Percentiles rank a stretch among this genome's conserved stretches.
phyloP scores from a whole-genome alignment of 768 basidiomycete genomes.

The Chalciporus chontae region DNA sequence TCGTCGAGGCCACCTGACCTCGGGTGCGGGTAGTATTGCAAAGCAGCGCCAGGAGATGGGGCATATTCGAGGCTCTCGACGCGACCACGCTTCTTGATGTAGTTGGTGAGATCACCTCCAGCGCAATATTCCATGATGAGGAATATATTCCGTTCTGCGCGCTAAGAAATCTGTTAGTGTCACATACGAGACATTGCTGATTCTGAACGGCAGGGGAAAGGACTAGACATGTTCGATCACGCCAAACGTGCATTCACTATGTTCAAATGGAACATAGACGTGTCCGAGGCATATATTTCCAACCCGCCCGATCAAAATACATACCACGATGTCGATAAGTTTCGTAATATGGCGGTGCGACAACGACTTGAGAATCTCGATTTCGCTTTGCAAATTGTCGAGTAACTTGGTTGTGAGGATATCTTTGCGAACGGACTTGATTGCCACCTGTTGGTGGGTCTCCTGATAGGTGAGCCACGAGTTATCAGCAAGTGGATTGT shows the following conservation, averaged over 20 bases:
- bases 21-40: conserved; percentile 89
- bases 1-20: conserved; percentile 87
- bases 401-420: conserved; percentile 89
- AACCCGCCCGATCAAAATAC: conserved; percentile 18
- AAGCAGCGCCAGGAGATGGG: conserved; percentile 63
- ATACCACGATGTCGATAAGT: conserved; percentile 88
- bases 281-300: neutral
- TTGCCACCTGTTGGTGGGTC: conserved; percentile 75
- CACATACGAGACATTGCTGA: neutral
- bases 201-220: neutral
- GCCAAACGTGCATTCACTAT: neutral
- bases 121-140: conserved; percentile 98
- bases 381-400: conserved; percentile 98
- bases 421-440: conserved; percentile 90
- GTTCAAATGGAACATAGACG: neutral
- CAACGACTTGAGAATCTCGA: conserved; percentile 91
- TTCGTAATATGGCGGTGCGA: conserved; percentile 92
- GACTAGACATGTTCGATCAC: neutral
- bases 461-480: conserved; percentile 46
- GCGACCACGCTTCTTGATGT: conserved; percentile 96
- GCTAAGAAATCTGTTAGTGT: conserved; percentile 36
- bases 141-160: conserved; percentile 78
- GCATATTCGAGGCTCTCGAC: conserved; percentile 85
- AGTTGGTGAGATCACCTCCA: conserved; percentile 92
- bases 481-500: neutral